These are phyloP conservation scores for Madurella fahalii DNA, from an alignment of 2,329 filamentous ascomycete genomes.

Conservation along the genomic window DNA sequence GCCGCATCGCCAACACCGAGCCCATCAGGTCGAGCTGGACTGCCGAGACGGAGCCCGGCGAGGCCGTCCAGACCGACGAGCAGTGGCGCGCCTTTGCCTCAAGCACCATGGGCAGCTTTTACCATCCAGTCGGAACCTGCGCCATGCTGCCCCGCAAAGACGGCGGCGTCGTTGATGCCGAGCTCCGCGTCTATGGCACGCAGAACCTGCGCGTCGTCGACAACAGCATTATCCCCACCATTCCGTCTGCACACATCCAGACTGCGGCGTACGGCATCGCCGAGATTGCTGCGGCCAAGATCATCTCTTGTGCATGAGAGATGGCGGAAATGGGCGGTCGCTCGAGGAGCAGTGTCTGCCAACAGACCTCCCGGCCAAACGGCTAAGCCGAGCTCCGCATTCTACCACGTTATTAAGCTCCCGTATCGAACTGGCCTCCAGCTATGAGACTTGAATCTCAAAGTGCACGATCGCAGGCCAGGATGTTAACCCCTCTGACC, in stretches of 20 bases:
- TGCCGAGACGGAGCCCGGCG: slow-evolving; percentile 33
- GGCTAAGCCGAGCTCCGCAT: no score
- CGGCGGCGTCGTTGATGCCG: slow-evolving; percentile 18
- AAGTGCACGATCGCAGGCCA: no score
- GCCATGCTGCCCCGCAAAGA: slow-evolving; percentile 18
- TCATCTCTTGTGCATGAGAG: neutral
- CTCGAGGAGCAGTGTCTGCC: no score
- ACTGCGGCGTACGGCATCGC: slow-evolving; percentile 22
- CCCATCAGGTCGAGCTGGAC: slow-evolving; percentile 31
- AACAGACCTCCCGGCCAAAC: no score
- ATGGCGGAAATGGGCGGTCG: no score
- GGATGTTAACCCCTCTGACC: no score
- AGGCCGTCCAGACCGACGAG: slow-evolving; percentile 15
- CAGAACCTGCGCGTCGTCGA: slow-evolving; percentile 19
- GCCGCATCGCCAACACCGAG: slow-evolving; percentile 31
- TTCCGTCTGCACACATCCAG: slow-evolving; percentile 18
- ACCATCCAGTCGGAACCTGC: slow-evolving; percentile 18
- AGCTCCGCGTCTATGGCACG: slow-evolving; percentile 17
- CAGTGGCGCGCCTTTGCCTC: slow-evolving; percentile 11
- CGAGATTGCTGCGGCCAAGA: slow-evolving; percentile 16
- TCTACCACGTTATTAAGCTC: no score
- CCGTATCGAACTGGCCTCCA: no score
- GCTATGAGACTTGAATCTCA: no score
- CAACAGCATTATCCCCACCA: slow-evolving; percentile 15
- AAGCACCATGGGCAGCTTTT: slow-evolving; percentile 10